A percentile compares a stretch with the other conserved stretches of the same genome.
phyloP scores from a whole-genome alignment of 2,329 filamentous ascomycete species.

The Sporothrix brasiliensis region DNA sequence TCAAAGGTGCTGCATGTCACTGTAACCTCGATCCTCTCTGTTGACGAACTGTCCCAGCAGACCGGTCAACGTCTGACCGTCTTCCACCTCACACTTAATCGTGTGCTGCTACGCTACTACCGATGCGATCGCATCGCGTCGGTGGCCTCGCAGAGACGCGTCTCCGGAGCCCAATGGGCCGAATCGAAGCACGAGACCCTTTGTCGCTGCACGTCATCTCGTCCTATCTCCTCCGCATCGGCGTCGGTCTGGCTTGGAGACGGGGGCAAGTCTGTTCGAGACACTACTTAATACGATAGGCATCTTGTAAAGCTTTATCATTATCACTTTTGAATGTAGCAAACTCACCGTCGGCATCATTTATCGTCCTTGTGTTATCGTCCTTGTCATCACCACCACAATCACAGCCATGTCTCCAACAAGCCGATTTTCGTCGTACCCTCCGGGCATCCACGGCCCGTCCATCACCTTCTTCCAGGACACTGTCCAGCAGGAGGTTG shows the following conservation, averaged over 20 bases:
- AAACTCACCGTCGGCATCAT: not conserved
- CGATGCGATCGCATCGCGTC: conserved; percentile 22
- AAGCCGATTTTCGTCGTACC: conserved; percentile 6
- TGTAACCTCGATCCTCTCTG: too few relatives aligned
- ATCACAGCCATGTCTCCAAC: conserved; percentile 8
- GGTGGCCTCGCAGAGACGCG: conserved; percentile 10
- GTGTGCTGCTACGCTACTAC: not conserved
- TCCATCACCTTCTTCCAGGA: conserved; percentile 19
- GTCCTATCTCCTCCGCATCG: conserved; percentile 3
- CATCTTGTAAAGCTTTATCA: conserved; percentile 17
- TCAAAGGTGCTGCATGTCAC: too few relatives aligned
- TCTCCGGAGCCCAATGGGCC: not conserved
- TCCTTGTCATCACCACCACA: not conserved
- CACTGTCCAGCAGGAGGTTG: conserved; percentile 4
- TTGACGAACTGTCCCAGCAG: too few relatives aligned
- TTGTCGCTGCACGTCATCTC: not conserved
- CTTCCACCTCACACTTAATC: not conserved
- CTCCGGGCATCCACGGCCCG: conserved; percentile 22
- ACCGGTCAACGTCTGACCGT: not conserved
- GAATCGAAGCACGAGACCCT: not conserved
- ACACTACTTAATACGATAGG: conserved; percentile 10
- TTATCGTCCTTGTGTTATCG: not conserved
- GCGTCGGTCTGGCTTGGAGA: not conserved
- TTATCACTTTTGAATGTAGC: not conserved
- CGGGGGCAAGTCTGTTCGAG: not conserved